Evolutionary conservation across 345 rosid genomes (phyloP), one percentile per base, ranked within the genome.

Genomic region (Lepidium didymum): DNA sequence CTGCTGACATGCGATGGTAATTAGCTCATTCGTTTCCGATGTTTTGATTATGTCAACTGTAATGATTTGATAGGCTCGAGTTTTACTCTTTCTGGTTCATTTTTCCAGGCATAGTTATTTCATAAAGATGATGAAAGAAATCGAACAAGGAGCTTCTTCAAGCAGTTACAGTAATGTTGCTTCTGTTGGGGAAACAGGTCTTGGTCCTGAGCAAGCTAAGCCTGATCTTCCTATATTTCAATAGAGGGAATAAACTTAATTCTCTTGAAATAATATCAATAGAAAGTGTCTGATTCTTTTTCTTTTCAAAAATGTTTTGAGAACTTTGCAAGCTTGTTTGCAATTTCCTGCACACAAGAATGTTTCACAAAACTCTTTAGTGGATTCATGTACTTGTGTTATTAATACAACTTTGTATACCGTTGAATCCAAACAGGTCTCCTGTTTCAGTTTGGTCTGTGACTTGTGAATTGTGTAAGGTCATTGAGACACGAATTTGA

Each of bases 1-100:
- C 99, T 3, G 89, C 88, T 38, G 97, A 94, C 72, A 84, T 88
- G 29, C 87, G 97, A 79, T 91, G 99, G 99, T 91, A 85, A 41
- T 36, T 21, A 12, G 8, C 40, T 56, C 0, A 44, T 62, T 33
- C 27, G 27, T 63, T 8, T 9, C 23, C 25, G 12, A 9, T 42
- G 34, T 64, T 59, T 74, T 67, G 8, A 12, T 55, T 16, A 49
- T 66, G 29, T 35, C 12, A 21, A 9, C 10, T 3, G 43, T 35
- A 42, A 8, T 52, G 57, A 35, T 52, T 6, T 23, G 29, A 44
- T 47, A 56, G 13, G 37, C 21, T 53, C 2, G 0, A 46, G 3
- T 5, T 62, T 29, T 33, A 49, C 45, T 74, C 42, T 27, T 50
- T 53, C 4, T 51, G 56, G 9, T 36, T 9, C 5, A 8, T 10